Evolutionary conservation across 306 rosid species (phyloP), one percentile per base, ranked within the genome.

Genomic region (Hippophae gyantsensis): DNA sequence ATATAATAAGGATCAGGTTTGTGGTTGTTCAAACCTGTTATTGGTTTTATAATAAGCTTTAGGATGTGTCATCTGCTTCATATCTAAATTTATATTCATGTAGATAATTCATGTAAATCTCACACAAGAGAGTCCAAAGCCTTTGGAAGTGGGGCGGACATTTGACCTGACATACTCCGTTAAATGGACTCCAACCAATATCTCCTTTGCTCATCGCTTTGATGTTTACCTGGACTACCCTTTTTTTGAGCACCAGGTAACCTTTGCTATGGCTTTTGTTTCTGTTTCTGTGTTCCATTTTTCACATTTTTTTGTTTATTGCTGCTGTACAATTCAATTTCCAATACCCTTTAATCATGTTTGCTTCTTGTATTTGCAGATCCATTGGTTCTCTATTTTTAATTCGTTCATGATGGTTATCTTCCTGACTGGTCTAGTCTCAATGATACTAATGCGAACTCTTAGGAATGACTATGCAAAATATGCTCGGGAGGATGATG

Each of bases 401-500:
- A 92, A 92, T 74, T 92, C 96, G 7, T 92, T 92, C 80, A 92
- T 92, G 99, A 92, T 92, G 99, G 99, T 92, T 81, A 92, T 92
- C 65, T 92, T 92, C 80, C 90, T 92, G 43, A 92, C 99, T 75
- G 99, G 99, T 57, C 74, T 92, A 90, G 99, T 92, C 69, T 92
- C 99, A 48, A 92, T 92, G 99, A 92, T 92, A 74, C 77, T 92
- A 59, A 92, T 92, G 99, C 88, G 99, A 62, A 92, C 99, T 56
- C 80, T 92, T 77, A 78, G 99, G 82, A 92, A 92, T 73, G 99
- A 92, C 74, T 92, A 92, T 76, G 99, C 99, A 61, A 92, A 92
- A 68, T 92, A 92, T 81, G 99, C 99, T 11, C 89, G 96, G 57
- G 99, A 92, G 77, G 99, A 92, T 5, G 99, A 92, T 62, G 99